Base-by-base conservation (phyloP, 1,284 basidiomycete genomes). In the Inonotus hispidus region DNA sequence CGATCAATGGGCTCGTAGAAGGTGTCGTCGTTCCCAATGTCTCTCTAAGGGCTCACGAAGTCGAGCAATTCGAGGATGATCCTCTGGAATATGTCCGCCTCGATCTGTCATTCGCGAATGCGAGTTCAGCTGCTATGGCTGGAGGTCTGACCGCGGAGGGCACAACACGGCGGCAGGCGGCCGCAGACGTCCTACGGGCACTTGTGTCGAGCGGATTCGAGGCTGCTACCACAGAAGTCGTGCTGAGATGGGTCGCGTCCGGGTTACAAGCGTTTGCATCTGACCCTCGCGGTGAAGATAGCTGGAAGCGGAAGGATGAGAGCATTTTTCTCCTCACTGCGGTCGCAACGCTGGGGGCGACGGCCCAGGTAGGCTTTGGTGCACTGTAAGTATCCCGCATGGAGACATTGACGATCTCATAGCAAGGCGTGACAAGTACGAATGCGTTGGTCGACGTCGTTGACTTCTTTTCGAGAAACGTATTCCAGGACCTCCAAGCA, bases 21-120 rank as follows among this genome's bases (percentile, higher is more conserved):
- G 90, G 93, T 59, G 95, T 99, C 65, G 89, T 98, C 29, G 80
- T 99, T 32, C 95, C 96, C 29, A 98, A 98, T 70, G 93, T 98
- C 66, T 79, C 83, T 16, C 79, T 98, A 38, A 82, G 95, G 64
- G 88, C 92, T 58, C 89, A 94, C 65, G 95, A 98, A 65, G 83
- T 95, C 63, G 96, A 99, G 70, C 89, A 95, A 73, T 98, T 99
- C 70, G 94, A 98, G 73, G 96, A 99, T 65, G 95, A 98, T 67
- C 96, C 96, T 0, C 83, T 96, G 53, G 96, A 98, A 71, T 99
- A 92, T 72, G 93, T 99, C 66, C 87, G 95, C 19, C 80, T 93
- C 32, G 95, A 98, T 71, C 78, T 99, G 19, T 75, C 77, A 56
- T 70, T 71, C 32, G 77, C 87, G 2, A 76, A 95, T 14, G 86